Percentiles rank a stretch among this genome's conserved stretches.
These are phyloP conservation scores for Fragaria vesca DNA, from an alignment of 306 rosid species.

Conservation along the genomic window DNA sequence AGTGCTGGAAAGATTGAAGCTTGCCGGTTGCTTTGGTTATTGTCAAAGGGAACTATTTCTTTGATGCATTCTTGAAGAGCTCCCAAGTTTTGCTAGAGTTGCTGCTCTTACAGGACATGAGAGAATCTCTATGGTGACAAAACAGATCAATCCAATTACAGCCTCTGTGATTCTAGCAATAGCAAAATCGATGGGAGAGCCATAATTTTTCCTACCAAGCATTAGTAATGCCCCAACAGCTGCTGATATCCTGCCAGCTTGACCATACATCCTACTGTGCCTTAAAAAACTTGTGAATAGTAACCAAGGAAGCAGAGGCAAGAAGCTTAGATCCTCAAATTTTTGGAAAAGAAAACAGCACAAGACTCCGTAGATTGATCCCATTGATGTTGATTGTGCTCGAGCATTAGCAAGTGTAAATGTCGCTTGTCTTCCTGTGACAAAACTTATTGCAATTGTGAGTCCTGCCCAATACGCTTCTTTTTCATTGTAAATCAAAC, in stretches of 20 bases:
- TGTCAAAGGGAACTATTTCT: slow-evolving; percentile 12
- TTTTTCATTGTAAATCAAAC: slow-evolving; percentile 49
- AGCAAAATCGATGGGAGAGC: slow-evolving; percentile 57
- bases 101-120: slow-evolving; percentile 56
- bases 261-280: slow-evolving; percentile 76
- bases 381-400: slow-evolving; percentile 74
- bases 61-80: slow-evolving; percentile 53
- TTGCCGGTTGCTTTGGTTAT: background rate
- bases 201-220: slow-evolving; percentile 64
- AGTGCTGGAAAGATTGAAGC: slow-evolving; percentile 26
- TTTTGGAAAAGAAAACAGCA: slow-evolving; percentile 44
- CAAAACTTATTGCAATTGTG: slow-evolving; percentile 55
- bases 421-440: slow-evolving; percentile 54
- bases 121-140: slow-evolving; percentile 44
- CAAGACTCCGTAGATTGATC: slow-evolving; percentile 67
- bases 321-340: slow-evolving; percentile 34
- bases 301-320: slow-evolving; percentile 70
- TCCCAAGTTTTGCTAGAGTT: slow-evolving; percentile 55
- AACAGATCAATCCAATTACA: slow-evolving; percentile 62
- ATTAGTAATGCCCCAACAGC: slow-evolving; percentile 62
- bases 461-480: slow-evolving; percentile 80
- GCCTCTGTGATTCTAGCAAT: slow-evolving; percentile 64
- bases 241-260: slow-evolving; percentile 71
- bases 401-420: slow-evolving; percentile 62
- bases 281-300: slow-evolving; percentile 54